Conservation (phyloP, 371 early-diverging fungal genomes). For the Smittium culicis region DNA sequence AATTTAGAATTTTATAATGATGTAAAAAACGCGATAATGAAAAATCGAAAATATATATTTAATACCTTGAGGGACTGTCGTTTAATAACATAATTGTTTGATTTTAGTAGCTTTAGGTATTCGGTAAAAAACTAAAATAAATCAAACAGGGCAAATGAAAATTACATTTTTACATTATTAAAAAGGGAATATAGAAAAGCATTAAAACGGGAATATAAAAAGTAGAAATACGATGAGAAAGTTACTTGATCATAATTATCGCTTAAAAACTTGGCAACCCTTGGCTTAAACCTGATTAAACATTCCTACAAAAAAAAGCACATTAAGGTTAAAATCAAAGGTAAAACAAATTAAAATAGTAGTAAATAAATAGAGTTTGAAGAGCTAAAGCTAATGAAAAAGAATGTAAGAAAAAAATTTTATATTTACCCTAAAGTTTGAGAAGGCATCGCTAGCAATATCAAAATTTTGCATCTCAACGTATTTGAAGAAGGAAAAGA, state of each 20-base stretch:
- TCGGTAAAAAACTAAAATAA: conserved; percentile 59
- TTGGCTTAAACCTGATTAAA: conserved; percentile 80
- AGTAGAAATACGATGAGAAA: too few relatives aligned
- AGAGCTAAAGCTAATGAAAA: background rate
- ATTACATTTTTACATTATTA: conserved; percentile 1
- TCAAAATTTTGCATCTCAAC: conserved; percentile 94
- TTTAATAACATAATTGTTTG: conserved; percentile 91
- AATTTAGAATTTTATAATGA: too few relatives aligned
- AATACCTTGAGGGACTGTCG: conserved; percentile 78
- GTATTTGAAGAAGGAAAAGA: conserved; percentile 85
- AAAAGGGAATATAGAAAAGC: background rate
- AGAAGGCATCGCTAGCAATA: conserved; percentile 94
- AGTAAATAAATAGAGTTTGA: background rate
- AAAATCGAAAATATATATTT: too few relatives aligned
- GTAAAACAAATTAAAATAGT: conserved; percentile 6
- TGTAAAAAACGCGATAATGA: too few relatives aligned
- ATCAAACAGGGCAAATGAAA: background rate
- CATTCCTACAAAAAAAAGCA: conserved; percentile 57
- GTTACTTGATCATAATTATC: conserved; percentile 61
- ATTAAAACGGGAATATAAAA: too few relatives aligned
- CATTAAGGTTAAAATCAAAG: conserved; percentile 15
- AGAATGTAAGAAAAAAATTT: conserved; percentile 6
- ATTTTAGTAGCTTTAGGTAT: conserved; percentile 70
- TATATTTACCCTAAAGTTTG: conserved; percentile 64
- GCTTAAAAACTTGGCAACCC: conserved; percentile 80